These are phyloP conservation scores for Kodamaea leandrae DNA, from an alignment of 805 yeast species.

Conservation along the genomic window DNA sequence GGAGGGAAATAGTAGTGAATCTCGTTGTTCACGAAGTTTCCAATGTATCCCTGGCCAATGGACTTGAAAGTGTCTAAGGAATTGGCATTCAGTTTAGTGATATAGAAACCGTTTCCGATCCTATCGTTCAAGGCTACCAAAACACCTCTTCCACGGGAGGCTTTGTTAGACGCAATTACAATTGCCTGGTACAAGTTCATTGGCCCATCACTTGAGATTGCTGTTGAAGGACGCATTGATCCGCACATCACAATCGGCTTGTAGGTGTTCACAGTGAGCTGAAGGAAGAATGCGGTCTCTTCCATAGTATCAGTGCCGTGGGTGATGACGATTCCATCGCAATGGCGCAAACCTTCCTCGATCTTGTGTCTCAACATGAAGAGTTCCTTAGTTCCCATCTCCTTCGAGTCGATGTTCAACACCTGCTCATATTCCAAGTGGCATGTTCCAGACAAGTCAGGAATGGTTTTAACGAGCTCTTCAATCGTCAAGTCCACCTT, in stretches of 20 bases:
- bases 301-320: conserved; percentile 74
- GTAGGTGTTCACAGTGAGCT: conserved; percentile 40
- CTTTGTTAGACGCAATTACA: conserved; percentile 53
- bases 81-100: conserved; percentile 69
- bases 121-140: conserved; percentile 66
- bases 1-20: conserved; percentile 66
- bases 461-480: conserved; percentile 51
- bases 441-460: conserved; percentile 53
- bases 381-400: conserved; percentile 47
- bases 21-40: conserved; percentile 65
- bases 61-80: conserved; percentile 67
- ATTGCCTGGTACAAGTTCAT: conserved; percentile 72
- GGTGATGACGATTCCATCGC: conserved; percentile 62
- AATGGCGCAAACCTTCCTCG: conserved; percentile 40
- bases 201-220: conserved; percentile 69
- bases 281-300: conserved; percentile 65
- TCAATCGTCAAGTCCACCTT: conserved; percentile 51
- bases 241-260: conserved; percentile 70
- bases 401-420: conserved; percentile 60
- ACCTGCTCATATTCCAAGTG: conserved; percentile 61
- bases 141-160: conserved; percentile 56
- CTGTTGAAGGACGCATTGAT: conserved; percentile 71
- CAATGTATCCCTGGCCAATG: conserved; percentile 68
- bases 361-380: conserved; percentile 46
- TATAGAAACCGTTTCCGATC: conserved; percentile 67